Evolutionary conservation across 805 yeast genomes (phyloP), one percentile per base, ranked within the genome.

Genomic region (Lipomyces chichibuensis): DNA sequence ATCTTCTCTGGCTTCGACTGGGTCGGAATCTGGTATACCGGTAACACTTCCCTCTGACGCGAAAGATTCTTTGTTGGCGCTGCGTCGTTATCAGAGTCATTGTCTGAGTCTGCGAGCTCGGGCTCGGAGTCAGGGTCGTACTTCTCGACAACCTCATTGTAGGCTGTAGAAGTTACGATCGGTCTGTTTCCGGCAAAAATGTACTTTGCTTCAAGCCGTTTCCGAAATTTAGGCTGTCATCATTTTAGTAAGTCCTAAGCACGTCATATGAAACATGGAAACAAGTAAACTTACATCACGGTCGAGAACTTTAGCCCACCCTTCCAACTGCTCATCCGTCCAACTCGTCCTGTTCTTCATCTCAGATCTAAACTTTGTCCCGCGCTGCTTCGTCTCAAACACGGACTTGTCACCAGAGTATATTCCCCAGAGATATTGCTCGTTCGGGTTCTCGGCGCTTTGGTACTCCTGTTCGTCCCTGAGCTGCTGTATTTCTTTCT

Each of bases 241-340:
- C 27, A 17, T 33, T 43, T 14, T 14, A 43, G 49, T 7, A 14
- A 43, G 49, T 13, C 1, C 9, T n/a, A n/a, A n/a, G n/a, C n/a
- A n/a, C n/a, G n/a, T n/a, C n/a, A n/a, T n/a, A n/a, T n/a, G n/a
- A 27, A 27, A 25, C 17, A 33, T 14, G 11, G 14, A 14, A 9
- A 56, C 64, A 33, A 43, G 25, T n/a, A 14, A n/a, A 60, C 69
- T 9, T 49, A 95, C 92, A 55, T 87, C 84, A 72, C 84, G 85
- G 61, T 85, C 82, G 23, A 92, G 75, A 89, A 90, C 89, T 64
- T 89, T 80, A 0, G 89, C 88, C 98, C 98, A 94, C 0, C 97
- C 97, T 81, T 93, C 97, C 59, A 94, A 86, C 75, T 91, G 97
- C 74, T 92, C 97, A 77, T 92, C 93, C 0, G 92, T 81, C 97